These are phyloP conservation scores for Chlamydomonas sp. DNA, from an alignment of 139 green algal genomes.

Conservation along the genomic window DNA sequence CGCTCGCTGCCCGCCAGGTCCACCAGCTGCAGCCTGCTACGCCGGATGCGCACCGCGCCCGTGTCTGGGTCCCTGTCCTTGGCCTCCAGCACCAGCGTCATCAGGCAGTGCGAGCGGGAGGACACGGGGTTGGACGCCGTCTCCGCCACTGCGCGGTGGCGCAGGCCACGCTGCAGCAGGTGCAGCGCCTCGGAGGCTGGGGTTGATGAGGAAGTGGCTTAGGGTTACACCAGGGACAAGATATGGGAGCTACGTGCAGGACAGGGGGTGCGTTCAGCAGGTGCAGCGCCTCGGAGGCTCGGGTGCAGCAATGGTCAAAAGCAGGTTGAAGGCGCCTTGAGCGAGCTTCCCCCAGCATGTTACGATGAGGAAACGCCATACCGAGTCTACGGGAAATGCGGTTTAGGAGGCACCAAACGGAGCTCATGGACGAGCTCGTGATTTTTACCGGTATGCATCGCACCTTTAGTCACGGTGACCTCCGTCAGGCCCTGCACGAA, in stretches of 20 bases:
- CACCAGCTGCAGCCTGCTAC: conserved; percentile 90
- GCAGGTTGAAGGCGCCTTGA: neutral
- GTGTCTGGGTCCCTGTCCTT: conserved; percentile 3
- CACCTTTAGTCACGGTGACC: conserved; percentile 74
- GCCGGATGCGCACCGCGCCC: conserved; percentile 69
- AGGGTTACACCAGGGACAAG: neutral
- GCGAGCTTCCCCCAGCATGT: no score
- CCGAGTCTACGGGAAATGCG: neutral
- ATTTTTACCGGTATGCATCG: neutral
- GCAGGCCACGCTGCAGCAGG: conserved; percentile 74
- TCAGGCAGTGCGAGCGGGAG: conserved; percentile 90
- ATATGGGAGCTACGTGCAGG: neutral
- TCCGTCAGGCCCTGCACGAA: conserved; percentile 88
- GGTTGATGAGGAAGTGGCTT: neutral
- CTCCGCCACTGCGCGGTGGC: conserved; percentile 76
- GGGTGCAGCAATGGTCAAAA: conserved; percentile 32
- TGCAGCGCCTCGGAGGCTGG: conserved; percentile 79
- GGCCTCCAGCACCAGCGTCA: conserved; percentile 68
- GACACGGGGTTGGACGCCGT: conserved; percentile 91
- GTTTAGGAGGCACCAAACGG: neutral
- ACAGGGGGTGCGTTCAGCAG: conserved; percentile 63
- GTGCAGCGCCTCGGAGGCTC: conserved; percentile 77
- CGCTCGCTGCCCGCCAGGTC: conserved; percentile 84
- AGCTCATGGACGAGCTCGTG: neutral
- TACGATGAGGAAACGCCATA: neutral